phyloP scores from a whole-genome alignment of 805 yeast species.

The Kazachstania viticola region DNA sequence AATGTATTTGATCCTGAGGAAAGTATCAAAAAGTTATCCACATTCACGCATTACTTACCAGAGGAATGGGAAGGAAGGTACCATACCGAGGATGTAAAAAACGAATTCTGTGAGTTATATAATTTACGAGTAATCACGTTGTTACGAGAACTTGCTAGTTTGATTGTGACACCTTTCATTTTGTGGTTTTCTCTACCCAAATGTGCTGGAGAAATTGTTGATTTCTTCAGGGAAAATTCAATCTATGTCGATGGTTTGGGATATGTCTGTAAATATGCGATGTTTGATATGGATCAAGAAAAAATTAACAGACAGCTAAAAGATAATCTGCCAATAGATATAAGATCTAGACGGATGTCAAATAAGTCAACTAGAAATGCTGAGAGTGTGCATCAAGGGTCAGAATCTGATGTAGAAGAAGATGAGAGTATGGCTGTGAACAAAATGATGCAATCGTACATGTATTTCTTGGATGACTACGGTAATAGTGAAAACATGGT shows the following conservation, averaged over 20 bases:
- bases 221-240: slow-evolving; percentile 81
- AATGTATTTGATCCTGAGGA: slow-evolving; percentile 89
- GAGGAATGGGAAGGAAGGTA: slow-evolving; percentile 73
- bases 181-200: slow-evolving; percentile 74
- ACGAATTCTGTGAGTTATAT: slow-evolving; percentile 70
- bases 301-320: slow-evolving; percentile 20
- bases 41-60: slow-evolving; percentile 86
- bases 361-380: slow-evolving; percentile 1
- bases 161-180: slow-evolving; percentile 80
- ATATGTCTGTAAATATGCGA: slow-evolving; percentile 86
- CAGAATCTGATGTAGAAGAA: slow-evolving; percentile 9
- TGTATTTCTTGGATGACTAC: slow-evolving; percentile 80
- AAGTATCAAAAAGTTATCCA: slow-evolving; percentile 66
- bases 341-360: slow-evolving; percentile 5
- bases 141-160: slow-evolving; percentile 67
- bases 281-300: slow-evolving; percentile 64
- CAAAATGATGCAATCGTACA: slow-evolving; percentile 84
- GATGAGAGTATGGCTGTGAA: slow-evolving; percentile 37
- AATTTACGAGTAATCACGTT: slow-evolving; percentile 62
- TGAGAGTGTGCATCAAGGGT: background rate
- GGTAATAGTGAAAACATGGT: slow-evolving; percentile 35
- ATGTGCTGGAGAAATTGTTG: slow-evolving; percentile 65
- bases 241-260: slow-evolving; percentile 92
- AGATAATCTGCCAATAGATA: slow-evolving; percentile 15
- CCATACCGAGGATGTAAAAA: slow-evolving; percentile 76